These are phyloP conservation scores for Saccharomyces hybrid DNA, from an alignment of 1,139 yeast genomes.

Conservation along the genomic window DNA sequence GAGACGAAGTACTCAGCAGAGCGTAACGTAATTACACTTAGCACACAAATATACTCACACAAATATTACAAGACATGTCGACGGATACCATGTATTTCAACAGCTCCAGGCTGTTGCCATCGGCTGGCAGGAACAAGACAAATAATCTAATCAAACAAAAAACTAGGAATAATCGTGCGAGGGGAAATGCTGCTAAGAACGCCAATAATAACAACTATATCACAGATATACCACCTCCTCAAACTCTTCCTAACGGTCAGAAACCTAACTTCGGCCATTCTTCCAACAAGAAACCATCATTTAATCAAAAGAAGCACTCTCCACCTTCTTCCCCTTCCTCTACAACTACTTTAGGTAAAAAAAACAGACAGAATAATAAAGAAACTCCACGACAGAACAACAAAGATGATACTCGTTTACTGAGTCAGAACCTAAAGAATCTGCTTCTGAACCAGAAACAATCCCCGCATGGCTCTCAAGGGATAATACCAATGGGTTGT, in stretches of 20 bases:
- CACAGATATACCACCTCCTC: constrained; percentile 16
- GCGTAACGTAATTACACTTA: background rate
- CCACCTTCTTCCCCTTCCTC: background rate
- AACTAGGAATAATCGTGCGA: constrained; percentile 11
- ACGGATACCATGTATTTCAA: constrained; percentile 31
- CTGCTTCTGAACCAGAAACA: constrained; percentile 10
- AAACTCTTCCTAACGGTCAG: constrained; percentile 26
- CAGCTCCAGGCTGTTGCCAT: constrained; percentile 27
- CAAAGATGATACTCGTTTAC: background rate
- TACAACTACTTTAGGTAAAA: constrained; percentile 2
- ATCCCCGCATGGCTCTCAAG: background rate
- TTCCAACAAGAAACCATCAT: constrained; percentile 2
- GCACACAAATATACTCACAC: background rate
- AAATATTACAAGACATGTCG: constrained; percentile 17
- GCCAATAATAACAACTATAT: constrained; percentile 2
- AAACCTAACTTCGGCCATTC: constrained; percentile 27
- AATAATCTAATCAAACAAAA: constrained; percentile 6
- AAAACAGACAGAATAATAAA: constrained; percentile 3
- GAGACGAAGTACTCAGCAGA: background rate
- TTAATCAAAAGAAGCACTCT: background rate
- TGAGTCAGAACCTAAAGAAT: constrained; percentile 17
- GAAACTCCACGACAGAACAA: constrained; percentile 2
- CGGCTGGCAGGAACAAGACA: constrained; percentile 22
- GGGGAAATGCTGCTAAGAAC: constrained; percentile 9
- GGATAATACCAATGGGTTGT: constrained; percentile 2